These are phyloP conservation scores for Wickerhamomyces kurtzmanii DNA, from an alignment of 805 yeast genomes.

Conservation along the genomic window DNA sequence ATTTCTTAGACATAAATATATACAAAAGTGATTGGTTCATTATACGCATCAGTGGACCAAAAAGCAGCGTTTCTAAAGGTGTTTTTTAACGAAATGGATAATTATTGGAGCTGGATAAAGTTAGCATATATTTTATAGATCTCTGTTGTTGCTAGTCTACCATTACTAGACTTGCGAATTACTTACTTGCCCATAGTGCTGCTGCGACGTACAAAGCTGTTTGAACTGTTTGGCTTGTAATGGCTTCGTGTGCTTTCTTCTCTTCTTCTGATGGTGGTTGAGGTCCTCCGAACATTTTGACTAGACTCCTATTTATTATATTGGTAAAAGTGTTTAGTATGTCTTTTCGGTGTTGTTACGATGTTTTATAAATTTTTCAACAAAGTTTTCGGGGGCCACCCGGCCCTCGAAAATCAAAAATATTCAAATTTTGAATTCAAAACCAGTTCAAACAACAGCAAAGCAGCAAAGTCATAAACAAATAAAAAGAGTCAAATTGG, in stretches of 20 bases:
- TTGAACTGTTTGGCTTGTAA: constrained; percentile 47
- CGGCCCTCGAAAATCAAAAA: too few species aligned
- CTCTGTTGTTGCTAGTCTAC: too few species aligned
- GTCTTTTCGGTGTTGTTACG: background rate
- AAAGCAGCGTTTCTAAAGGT: too few species aligned
- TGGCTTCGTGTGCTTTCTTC: constrained; percentile 55
- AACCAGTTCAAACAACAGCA: background rate
- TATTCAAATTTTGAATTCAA: background rate
- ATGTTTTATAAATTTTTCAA: too few species aligned
- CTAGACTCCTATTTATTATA: constrained; percentile 16
- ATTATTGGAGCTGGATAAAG: constrained; percentile 51
- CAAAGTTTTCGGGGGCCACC: too few species aligned
- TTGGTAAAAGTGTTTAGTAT: constrained; percentile 3
- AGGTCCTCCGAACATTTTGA: constrained; percentile 35
- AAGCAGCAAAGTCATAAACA: constrained; percentile 1
- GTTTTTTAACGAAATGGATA: constrained; percentile 42
- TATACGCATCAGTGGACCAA: too few species aligned
- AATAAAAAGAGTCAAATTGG: background rate
- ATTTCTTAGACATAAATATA: too few species aligned
- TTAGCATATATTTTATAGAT: too few species aligned
- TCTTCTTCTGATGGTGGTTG: constrained; percentile 57
- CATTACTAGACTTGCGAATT: too few species aligned
- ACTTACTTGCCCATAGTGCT: constrained; percentile 46
- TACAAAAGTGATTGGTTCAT: too few species aligned
- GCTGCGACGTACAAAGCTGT: constrained; percentile 56